A percentile compares a stretch with the other conserved stretches of the same genome.
phyloP scores from a whole-genome alignment of 345 rosid species.

The Populus tremula region DNA sequence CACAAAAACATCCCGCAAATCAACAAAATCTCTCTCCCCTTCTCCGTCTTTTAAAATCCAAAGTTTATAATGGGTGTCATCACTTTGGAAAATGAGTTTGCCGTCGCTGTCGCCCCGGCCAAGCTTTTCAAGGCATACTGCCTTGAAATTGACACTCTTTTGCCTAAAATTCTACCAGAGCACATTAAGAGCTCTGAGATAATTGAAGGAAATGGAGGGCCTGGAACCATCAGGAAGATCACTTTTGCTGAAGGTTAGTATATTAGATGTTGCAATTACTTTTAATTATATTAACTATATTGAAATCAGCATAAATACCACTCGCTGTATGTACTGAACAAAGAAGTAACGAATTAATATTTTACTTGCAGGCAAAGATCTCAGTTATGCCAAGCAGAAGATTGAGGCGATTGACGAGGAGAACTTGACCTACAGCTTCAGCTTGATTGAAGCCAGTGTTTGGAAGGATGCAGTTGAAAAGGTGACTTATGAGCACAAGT shows the following conservation, averaged over 20 bases:
- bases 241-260: neutral
- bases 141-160: neutral
- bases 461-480: neutral
- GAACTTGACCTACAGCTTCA: too few species aligned
- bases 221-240: constrained; percentile 4
- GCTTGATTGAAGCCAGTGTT: too few species aligned
- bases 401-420: too few species aligned
- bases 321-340: too few species aligned
- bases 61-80: too few species aligned
- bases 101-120: neutral
- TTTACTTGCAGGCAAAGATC: neutral
- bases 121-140: neutral
- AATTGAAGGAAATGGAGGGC: neutral
- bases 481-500: neutral
- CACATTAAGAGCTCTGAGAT: neutral
- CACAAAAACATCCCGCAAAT: too few species aligned
- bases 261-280: too few species aligned
- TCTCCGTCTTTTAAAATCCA: too few species aligned
- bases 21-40: too few species aligned
- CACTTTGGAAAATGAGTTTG: too few species aligned
- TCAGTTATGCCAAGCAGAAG: neutral
- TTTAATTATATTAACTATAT: too few species aligned
- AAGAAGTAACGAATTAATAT: neutral
- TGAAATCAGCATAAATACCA: too few species aligned
- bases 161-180: neutral